Percentiles rank a stretch among this genome's conserved stretches.
Evolutionary conservation across 306 rosid genomes (phyloP).

Genomic region (Rosa multiflora): DNA sequence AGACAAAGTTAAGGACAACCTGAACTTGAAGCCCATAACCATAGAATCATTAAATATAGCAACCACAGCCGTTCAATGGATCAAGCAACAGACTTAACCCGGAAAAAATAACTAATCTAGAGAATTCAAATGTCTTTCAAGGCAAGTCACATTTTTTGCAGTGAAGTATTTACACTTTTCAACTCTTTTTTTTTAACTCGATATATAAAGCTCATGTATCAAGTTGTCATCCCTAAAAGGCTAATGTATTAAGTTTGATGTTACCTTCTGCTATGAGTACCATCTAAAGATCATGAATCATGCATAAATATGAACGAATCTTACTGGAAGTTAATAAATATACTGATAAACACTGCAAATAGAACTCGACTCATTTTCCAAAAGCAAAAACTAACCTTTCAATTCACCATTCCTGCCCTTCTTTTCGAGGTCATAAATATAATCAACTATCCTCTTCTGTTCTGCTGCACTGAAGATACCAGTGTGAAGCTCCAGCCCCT

Average conservation of each 20-base stretch:
- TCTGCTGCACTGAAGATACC: constrained; percentile 88
- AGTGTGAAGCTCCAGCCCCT: constrained; percentile 87
- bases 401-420: constrained; percentile 72
- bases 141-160: background rate
- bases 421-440: constrained; percentile 57
- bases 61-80: background rate
- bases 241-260: background rate
- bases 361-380: background rate
- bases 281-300: background rate
- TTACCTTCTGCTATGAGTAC: background rate
- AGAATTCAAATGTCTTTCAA: background rate
- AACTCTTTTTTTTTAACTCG: too few species aligned
- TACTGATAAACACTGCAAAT: background rate
- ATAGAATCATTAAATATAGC: background rate
- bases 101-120: background rate
- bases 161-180: background rate
- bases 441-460: constrained; percentile 72
- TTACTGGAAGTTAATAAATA: background rate
- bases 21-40: background rate
- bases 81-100: background rate
- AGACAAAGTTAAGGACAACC: background rate
- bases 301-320: background rate
- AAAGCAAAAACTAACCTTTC: constrained; percentile 56
- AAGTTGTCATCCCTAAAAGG: background rate
- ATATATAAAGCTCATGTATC: background rate